Conservation (phyloP, 2,329 filamentous ascomycete species). For the Malbranchea cinnamomea region DNA sequence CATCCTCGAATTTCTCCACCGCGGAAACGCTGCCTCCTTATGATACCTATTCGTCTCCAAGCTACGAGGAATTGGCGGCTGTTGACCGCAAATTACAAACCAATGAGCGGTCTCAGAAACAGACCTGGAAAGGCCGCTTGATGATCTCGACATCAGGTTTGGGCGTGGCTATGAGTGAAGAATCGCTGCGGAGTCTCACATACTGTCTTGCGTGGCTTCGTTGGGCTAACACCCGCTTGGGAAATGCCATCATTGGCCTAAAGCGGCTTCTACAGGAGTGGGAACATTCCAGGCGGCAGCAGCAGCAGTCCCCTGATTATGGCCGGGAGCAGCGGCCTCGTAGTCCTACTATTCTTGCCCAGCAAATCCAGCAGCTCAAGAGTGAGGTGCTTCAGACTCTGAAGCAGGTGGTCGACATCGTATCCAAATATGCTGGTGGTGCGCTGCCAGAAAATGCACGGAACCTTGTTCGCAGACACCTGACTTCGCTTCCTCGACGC, state of each 20-base stretch:
- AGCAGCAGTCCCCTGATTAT: conserved; percentile 10
- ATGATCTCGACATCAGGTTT: conserved; percentile 85
- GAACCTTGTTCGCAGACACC: conserved; percentile 65
- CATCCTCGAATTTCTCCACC: conserved; percentile 51
- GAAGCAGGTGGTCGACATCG: conserved; percentile 65
- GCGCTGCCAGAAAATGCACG: conserved; percentile 80
- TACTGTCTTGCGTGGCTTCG: conserved; percentile 70
- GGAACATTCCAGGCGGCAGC: conserved; percentile 37
- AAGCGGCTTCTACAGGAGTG: conserved; percentile 68
- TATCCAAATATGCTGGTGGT: conserved; percentile 82
- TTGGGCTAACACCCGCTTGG: conserved; percentile 69
- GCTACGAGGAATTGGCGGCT: conserved; percentile 49
- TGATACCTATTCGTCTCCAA: conserved; percentile 61
- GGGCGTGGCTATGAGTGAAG: conserved; percentile 79
- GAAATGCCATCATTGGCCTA: conserved; percentile 57
- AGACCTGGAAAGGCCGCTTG: conserved; percentile 63
- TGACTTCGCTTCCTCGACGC: conserved; percentile 69
- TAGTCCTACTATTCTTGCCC: conserved; percentile 35
- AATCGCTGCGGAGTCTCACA: conserved; percentile 68
- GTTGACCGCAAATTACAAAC: conserved; percentile 15
- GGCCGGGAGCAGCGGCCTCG: conserved; percentile 12
- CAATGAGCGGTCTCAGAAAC: conserved; percentile 15
- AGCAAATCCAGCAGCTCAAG: conserved; percentile 48
- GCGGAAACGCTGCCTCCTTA: conserved; percentile 71
- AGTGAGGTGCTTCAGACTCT: conserved; percentile 63